Conservation (phyloP, 306 rosid species). For the Neltuma alba region DNA sequence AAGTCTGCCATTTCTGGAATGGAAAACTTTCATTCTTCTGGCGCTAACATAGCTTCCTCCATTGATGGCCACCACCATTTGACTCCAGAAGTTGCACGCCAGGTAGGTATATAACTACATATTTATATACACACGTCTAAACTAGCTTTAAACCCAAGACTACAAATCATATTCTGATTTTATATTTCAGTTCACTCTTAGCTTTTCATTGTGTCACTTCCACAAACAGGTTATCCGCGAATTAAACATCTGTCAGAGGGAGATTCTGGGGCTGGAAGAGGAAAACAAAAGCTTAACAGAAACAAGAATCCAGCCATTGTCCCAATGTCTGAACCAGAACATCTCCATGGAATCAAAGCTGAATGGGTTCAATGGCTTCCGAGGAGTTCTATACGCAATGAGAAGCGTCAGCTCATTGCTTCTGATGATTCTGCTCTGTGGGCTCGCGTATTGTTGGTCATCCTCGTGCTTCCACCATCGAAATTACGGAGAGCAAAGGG, state of each 20-base stretch:
- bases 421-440: conserved; percentile 60
- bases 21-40: conserved; percentile 51
- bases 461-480: conserved; percentile 55
- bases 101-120: conserved; percentile 46
- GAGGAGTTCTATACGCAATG: conserved; percentile 84
- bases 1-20: conserved; percentile 69
- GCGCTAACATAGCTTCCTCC: conserved; percentile 51
- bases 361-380: conserved; percentile 79
- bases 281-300: conserved; percentile 69
- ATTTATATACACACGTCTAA: not conserved
- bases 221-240: conserved; percentile 54
- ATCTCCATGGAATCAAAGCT: conserved; percentile 54
- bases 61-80: conserved; percentile 56
- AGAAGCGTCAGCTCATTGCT: conserved; percentile 72
- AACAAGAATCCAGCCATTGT: conserved; percentile 66
- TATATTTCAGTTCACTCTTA: not conserved
- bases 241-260: conserved; percentile 70
- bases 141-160: not conserved
- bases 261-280: conserved; percentile 67
- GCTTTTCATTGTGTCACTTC: not conserved
- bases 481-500: conserved; percentile 41
- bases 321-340: conserved; percentile 47
- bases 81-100: conserved; percentile 55
- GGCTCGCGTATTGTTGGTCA: conserved; percentile 68
- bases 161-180: not conserved